These are phyloP conservation scores for Cordyceps militaris DNA, from an alignment of 2,329 filamentous ascomycete genomes.

Conservation along the genomic window DNA sequence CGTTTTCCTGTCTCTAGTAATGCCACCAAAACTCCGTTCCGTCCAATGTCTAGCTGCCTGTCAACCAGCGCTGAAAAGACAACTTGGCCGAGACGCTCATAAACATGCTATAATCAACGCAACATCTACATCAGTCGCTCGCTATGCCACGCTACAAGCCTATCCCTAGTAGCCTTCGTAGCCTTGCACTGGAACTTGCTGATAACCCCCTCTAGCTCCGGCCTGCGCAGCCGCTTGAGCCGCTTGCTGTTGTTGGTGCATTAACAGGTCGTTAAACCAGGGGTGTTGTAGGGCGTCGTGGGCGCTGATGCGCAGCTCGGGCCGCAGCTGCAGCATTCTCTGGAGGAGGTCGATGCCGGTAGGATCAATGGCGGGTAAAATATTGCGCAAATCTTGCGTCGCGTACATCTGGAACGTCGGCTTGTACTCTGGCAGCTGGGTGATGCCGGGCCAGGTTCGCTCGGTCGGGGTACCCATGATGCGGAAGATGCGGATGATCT, in stretches of 20 bases:
- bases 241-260: conserved; percentile 44
- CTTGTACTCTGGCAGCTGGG: conserved; percentile 96
- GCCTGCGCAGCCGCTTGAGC: conserved; percentile 26
- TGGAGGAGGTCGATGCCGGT: conserved; percentile 80
- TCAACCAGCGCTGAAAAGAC: background rate
- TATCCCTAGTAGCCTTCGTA: conserved; percentile 29
- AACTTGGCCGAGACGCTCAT: background rate
- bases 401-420: conserved; percentile 89
- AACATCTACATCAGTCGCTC: background rate
- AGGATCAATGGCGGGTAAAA: conserved; percentile 84
- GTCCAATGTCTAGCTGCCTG: background rate
- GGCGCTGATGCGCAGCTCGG: conserved; percentile 85
- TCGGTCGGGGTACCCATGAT: conserved; percentile 98
- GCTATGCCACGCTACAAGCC: background rate
- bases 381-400: conserved; percentile 79
- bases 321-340: conserved; percentile 85
- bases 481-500: conserved; percentile 93
- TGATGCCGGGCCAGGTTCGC: conserved; percentile 91
- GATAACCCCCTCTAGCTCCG: conserved; percentile 30
- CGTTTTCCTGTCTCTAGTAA: conserved; percentile 1
- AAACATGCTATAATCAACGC: conserved; percentile 2
- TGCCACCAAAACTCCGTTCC: conserved; percentile 10
- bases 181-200: conserved; percentile 32
- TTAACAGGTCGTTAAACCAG: conserved; percentile 77
- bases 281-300: conserved; percentile 80